A percentile compares a stretch with the other conserved stretches of the same genome.
phyloP scores from a whole-genome alignment of 163 green algal genomes.

The Chlamydomonas reinhardtii region DNA sequence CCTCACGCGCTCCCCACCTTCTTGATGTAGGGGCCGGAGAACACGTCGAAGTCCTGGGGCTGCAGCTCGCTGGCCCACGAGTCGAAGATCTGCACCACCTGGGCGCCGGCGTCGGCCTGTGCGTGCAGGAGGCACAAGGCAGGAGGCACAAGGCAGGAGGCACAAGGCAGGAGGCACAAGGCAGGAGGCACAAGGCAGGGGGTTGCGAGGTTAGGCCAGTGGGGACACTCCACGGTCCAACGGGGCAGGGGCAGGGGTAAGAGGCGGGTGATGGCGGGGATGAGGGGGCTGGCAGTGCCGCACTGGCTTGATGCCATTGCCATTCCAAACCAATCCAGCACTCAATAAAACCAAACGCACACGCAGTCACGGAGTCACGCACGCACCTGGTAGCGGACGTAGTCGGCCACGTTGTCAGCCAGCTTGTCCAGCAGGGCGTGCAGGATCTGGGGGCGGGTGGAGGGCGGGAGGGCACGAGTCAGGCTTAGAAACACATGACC shows the following conservation, averaged over 20 bases:
- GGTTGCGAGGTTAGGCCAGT: background rate
- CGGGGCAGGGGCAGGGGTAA: background rate
- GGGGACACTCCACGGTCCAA: no score
- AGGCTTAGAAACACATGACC: no score
- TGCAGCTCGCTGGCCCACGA: slow-evolving; percentile 91
- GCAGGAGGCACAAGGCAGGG: no score
- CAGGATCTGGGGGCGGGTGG: slow-evolving; percentile 62
- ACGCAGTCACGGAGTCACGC: no score
- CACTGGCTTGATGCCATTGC: no score
- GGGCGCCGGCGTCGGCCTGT: slow-evolving; percentile 62
- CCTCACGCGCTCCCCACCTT: slow-evolving; percentile 52
- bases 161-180: no score
- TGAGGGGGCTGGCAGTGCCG: background rate
- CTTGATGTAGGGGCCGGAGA: slow-evolving; percentile 84
- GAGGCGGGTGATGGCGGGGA: background rate
- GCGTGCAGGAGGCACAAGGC: background rate
- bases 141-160: no score
- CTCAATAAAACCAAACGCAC: no score
- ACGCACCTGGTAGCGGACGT: slow-evolving; percentile 90
- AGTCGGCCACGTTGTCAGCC: slow-evolving; percentile 90
- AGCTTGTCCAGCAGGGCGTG: slow-evolving; percentile 93
- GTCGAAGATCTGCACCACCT: slow-evolving; percentile 97
- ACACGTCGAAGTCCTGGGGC: slow-evolving; percentile 94
- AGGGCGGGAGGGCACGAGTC: background rate
- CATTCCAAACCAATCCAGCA: no score